phyloP scores from a whole-genome alignment of 257 asterid genomes.

The Nicotiana tabacum region DNA sequence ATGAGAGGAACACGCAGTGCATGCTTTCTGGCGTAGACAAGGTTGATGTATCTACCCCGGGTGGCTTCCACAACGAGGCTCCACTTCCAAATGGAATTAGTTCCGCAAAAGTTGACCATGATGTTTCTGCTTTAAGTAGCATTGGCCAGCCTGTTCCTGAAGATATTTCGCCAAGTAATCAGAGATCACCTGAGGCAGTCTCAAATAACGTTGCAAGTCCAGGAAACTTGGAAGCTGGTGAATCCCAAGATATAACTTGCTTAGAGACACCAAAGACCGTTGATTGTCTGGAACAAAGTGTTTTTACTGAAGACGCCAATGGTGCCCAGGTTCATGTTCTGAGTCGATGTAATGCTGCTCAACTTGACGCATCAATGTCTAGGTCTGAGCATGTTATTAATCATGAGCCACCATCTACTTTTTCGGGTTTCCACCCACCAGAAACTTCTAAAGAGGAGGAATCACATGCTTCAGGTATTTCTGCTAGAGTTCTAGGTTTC shows the following conservation, averaged over 20 bases:
- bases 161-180: conserved; percentile 21
- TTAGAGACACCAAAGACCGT: conserved; percentile 23
- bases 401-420: conserved; percentile 33
- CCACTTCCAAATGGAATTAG: conserved; percentile 27
- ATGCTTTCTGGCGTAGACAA: conserved; percentile 22
- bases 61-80: conserved; percentile 19
- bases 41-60: conserved; percentile 19
- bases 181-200: conserved; percentile 25
- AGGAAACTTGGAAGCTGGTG: conserved; percentile 28
- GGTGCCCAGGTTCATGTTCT: conserved; percentile 31
- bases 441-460: conserved; percentile 41
- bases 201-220: conserved; percentile 18
- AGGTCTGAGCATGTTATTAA: conserved; percentile 26
- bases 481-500: conserved; percentile 51
- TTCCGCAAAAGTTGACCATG: conserved; percentile 26
- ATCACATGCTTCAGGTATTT: conserved; percentile 13
- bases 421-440: conserved; percentile 20
- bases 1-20: conserved; percentile 25
- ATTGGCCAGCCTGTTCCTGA: conserved; percentile 27
- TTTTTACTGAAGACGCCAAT: conserved; percentile 26
- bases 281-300: conserved; percentile 29
- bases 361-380: conserved; percentile 26
- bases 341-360: conserved; percentile 54
- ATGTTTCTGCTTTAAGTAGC: conserved; percentile 32
- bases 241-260: conserved; percentile 32